A percentile compares a stretch with the other conserved stretches of the same genome.
Conservation (phyloP, 2,329 filamentous ascomycete genomes). For the Samsoniella hepiali region DNA sequence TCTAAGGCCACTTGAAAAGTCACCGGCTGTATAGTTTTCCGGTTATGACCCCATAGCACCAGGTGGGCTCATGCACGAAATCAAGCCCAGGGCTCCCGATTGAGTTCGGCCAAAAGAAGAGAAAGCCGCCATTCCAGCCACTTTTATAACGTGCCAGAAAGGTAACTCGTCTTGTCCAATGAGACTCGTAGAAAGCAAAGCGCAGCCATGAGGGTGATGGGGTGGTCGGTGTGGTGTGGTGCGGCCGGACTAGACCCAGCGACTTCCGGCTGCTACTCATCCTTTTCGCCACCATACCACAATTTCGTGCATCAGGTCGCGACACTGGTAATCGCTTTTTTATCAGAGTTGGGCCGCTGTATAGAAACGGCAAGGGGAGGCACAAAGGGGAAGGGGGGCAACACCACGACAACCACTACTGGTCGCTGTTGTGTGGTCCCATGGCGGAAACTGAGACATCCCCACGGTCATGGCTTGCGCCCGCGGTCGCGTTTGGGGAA, state of each 20-base stretch:
- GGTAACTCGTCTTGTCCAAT: not conserved
- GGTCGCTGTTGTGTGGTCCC: not conserved
- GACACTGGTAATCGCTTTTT: not conserved
- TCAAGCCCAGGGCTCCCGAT: not conserved
- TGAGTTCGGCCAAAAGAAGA: conserved; percentile 12
- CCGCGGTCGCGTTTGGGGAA: not conserved
- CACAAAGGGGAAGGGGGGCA: conserved; percentile 1
- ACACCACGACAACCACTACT: not conserved
- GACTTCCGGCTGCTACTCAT: conserved; percentile 3
- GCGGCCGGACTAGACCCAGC: not conserved
- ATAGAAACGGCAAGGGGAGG: not conserved
- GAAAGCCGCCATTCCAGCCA: conserved; percentile 2
- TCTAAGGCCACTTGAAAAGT: not conserved
- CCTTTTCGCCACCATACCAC: not conserved
- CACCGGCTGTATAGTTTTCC: not conserved
- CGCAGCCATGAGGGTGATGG: not conserved
- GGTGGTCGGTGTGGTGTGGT: not conserved
- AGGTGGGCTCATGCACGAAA: conserved; percentile 3
- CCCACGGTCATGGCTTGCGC: conserved; percentile 13
- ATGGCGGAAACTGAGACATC: conserved; percentile 16
- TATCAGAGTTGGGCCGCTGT: not conserved
- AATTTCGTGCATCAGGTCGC: conserved; percentile 17
- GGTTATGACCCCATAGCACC: not conserved
- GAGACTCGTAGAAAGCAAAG: not conserved
- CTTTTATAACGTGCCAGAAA: not conserved